Conservation (phyloP, 345 rosid genomes). For the Nephelium lappaceum region DNA sequence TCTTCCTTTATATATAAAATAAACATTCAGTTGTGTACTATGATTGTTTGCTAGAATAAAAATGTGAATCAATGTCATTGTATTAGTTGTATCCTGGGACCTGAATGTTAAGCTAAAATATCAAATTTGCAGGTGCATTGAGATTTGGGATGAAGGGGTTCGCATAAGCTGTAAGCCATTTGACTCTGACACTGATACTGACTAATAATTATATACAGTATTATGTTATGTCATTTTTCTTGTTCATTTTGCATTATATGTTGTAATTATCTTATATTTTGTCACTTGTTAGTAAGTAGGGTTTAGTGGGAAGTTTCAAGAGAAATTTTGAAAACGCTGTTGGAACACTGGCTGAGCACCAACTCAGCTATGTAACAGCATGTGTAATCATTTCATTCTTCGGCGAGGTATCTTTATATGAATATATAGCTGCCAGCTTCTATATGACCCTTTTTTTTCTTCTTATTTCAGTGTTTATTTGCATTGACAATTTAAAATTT, state of each 20-base stretch:
- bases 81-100: background rate
- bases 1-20: background rate
- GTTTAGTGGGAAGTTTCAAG: background rate
- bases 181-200: slow-evolving; percentile 35
- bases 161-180: slow-evolving; percentile 54
- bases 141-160: slow-evolving; percentile 81
- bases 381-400: background rate
- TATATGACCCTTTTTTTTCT: background rate
- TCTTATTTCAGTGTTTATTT: no score
- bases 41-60: background rate
- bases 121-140: slow-evolving; percentile 50
- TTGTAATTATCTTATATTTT: background rate
- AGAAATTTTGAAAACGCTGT: background rate
- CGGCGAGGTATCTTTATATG: background rate
- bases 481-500: no score
- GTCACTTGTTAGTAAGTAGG: background rate
- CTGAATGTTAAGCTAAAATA: background rate
- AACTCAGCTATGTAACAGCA: background rate
- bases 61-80: background rate
- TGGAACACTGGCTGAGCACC: background rate
- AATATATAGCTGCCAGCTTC: background rate
- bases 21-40: background rate
- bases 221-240: background rate
- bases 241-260: background rate
- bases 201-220: slow-evolving; percentile 4